Evolutionary conservation across 371 early-diverging fungal species (phyloP).

Genomic region (Mortierella sp.): DNA sequence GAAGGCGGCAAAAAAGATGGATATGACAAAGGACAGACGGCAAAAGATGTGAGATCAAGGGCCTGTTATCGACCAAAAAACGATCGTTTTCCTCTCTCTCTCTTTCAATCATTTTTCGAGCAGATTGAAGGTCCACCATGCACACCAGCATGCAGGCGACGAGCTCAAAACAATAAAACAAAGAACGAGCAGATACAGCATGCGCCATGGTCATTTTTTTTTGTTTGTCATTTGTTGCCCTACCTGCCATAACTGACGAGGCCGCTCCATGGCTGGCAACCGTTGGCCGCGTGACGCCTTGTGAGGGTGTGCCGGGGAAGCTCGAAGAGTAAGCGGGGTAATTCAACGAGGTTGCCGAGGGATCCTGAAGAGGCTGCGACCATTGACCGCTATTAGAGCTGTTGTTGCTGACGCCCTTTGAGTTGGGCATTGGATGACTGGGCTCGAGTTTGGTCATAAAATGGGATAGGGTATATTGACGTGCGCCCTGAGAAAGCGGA

Average conservation of each 20-base stretch:
- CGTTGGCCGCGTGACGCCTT: conserved; percentile 18
- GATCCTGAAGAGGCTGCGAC: conserved; percentile 46
- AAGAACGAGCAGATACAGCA: not conserved
- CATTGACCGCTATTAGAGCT: conserved; percentile 26
- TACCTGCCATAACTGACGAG: conserved; percentile 27
- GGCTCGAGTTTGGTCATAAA: conserved; percentile 43
- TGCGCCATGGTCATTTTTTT: not conserved
- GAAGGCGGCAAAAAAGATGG: conserved; percentile 10
- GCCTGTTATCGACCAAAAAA: conserved; percentile 4
- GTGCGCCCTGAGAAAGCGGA: not conserved
- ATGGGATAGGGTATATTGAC: conserved; percentile 14
- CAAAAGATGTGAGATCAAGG: conserved; percentile 13
- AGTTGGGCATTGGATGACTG: conserved; percentile 32
- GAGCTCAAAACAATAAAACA: not conserved
- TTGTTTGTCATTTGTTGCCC: not conserved
- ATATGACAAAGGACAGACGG: not conserved
- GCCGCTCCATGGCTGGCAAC: conserved; percentile 18
- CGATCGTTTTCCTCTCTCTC: conserved; percentile 9
- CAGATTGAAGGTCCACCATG: conserved; percentile 15
- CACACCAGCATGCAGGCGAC: conserved; percentile 1
- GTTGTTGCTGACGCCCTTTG: conserved; percentile 22
- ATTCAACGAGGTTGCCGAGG: conserved; percentile 31
- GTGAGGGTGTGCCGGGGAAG: conserved; percentile 33
- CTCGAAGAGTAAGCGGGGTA: conserved; percentile 43
- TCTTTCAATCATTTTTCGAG: not conserved